Percentiles rank a stretch among this genome's conserved stretches.
Evolutionary conservation across 129 eudicot genomes (phyloP).

Genomic region (Escallonia herrerae): DNA sequence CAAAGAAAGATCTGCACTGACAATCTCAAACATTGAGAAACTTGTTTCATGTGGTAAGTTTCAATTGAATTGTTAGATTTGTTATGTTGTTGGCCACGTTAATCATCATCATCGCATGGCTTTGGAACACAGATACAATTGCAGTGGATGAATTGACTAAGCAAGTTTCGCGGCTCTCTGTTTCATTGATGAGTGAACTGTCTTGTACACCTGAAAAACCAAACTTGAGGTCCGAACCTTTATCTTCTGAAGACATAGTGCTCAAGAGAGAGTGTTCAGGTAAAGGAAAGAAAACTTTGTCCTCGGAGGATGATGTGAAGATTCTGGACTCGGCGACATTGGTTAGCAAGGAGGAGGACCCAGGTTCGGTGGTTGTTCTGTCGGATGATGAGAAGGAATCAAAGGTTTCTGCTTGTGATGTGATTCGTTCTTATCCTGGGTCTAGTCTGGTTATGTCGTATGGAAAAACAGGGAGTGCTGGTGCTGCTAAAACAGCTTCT

Average conservation of each 20-base stretch:
- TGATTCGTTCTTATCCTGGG: conserved; percentile 17
- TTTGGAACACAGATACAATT: conserved; percentile 50
- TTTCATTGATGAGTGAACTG: conserved; percentile 44
- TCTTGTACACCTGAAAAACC: conserved; percentile 18
- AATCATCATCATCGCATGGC: conserved; percentile 8
- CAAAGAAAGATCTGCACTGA: conserved; percentile 30
- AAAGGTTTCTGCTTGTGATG: conserved; percentile 14
- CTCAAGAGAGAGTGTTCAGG: conserved; percentile 13
- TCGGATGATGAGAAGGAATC: conserved; percentile 77
- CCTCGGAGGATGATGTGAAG: conserved; percentile 26
- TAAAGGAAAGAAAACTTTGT: conserved; percentile 16
- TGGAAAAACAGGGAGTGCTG: conserved; percentile 16
- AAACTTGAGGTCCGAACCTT: conserved; percentile 16
- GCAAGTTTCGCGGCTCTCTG: conserved; percentile 57
- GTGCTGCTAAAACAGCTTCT: conserved; percentile 10
- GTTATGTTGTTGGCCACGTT: conserved; percentile 3
- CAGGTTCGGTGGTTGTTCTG: conserved; percentile 42
- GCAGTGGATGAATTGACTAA: conserved; percentile 46
- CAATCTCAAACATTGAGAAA: conserved; percentile 45
- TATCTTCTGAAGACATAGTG: conserved; percentile 19
- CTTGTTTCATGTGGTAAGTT: conserved; percentile 61
- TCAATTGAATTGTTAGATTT: not conserved
- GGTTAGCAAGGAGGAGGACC: conserved; percentile 15
- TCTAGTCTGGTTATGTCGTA: conserved; percentile 19
- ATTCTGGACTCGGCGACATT: conserved; percentile 27